Base-by-base conservation (phyloP, 208 protist species). In the Vickermania spadyakhi region DNA sequence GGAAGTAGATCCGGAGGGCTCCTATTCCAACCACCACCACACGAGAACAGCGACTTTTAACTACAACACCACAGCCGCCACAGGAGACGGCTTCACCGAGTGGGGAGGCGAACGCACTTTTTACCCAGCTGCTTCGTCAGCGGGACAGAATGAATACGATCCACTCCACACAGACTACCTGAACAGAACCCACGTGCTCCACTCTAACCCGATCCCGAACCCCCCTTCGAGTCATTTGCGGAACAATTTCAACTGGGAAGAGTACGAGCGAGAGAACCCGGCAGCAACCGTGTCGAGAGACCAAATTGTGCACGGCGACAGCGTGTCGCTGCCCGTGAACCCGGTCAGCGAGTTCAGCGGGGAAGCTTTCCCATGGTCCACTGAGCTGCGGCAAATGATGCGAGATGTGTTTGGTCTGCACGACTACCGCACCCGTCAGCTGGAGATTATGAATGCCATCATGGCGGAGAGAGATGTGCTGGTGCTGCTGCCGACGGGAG, bases 401-500 rank as follows among this genome's bases (percentile, higher is more conserved):
- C 74, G 79, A 13, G 88, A 94, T 70, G 77, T 92, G 22, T 94
- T 94, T 60, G 88, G 88, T 64, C 66, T 94, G 29, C 84, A 91
- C 68, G 80, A 84, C 56, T 98, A 93, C 71, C 80, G 96, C 26
- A 75, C 85, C 49, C 82, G 89, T 60, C 97, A 99, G 77, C 72
- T 87, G 14, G 94, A 97, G 57, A 81, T 97, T 31, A 97, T 99
- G 69, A 97, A 98, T 79, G 94, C 94, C 0, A 82, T 81, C 31
- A 84, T 99, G 74, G 69, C 79, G 52, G 68, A 61, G 11, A 68
- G 81, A 41, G 97, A 99, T 59, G 81, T 94, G 4, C 98, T 98
- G 77, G 95, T 98, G 25, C 74, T 98, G 30, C 75, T 97, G 21
- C 93, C 96, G 13, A 98, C 97, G 3, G 96, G 97, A 30, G 86